phyloP scores from a whole-genome alignment of 1,139 yeast genomes.

The Chernovozyma sophiae-reginae region DNA sequence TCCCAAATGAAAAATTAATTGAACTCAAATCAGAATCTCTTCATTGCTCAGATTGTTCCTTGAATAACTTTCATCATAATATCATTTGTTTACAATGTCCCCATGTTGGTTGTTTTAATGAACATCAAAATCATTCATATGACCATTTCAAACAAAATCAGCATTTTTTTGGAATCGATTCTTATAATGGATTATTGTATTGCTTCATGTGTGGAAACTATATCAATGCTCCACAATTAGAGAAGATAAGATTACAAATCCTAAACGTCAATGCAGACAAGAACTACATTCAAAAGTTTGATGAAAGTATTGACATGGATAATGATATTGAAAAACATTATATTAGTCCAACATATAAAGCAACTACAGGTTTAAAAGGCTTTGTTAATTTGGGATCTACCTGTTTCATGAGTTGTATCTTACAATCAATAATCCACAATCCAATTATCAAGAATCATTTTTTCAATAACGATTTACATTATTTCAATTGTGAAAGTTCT shows the following conservation, averaged over 20 bases:
- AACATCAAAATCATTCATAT: constrained; percentile 49
- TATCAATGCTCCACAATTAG: constrained; percentile 57
- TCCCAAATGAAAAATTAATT: constrained; percentile 27
- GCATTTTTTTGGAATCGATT: constrained; percentile 73
- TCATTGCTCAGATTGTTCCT: constrained; percentile 48
- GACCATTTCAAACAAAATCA: constrained; percentile 57
- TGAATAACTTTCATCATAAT: constrained; percentile 46
- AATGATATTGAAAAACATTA: constrained; percentile 15
- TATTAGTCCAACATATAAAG: constrained; percentile 51
- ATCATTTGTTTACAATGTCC: constrained; percentile 81
- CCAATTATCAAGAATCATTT: constrained; percentile 78
- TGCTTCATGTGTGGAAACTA: constrained; percentile 79
- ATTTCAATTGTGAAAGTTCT: constrained; percentile 33
- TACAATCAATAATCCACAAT: constrained; percentile 84
- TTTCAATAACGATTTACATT: constrained; percentile 59
- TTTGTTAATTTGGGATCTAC: constrained; percentile 94
- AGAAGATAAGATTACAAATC: constrained; percentile 42
- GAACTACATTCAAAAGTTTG: not conserved
- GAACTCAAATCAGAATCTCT: constrained; percentile 41
- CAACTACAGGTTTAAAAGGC: constrained; percentile 77
- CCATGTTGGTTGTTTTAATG: constrained; percentile 64
- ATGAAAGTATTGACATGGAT: constrained; percentile 2
- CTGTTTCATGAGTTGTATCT: constrained; percentile 87
- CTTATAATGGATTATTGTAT: constrained; percentile 54
- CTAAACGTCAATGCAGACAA: constrained; percentile 19